phyloP scores from a whole-genome alignment of 768 basidiomycete genomes.

The Dentipellis sp. region DNA sequence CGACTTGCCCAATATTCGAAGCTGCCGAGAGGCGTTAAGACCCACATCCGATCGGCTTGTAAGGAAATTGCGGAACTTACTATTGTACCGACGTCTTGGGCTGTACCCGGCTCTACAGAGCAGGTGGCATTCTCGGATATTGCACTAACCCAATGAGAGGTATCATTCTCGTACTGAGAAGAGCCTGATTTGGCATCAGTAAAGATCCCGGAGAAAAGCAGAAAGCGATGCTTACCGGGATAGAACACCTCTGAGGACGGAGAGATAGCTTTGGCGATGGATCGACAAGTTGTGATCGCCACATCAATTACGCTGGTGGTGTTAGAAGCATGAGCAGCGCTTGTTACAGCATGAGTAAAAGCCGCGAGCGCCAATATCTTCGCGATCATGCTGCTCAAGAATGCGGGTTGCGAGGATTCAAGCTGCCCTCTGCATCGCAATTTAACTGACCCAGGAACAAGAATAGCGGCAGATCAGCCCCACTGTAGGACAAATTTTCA shows the following conservation, averaged over 20 bases:
- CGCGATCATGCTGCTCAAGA: too few species aligned
- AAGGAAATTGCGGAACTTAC: not conserved
- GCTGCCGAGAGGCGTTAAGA: not conserved
- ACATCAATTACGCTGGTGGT: too few species aligned
- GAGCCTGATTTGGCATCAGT: not conserved
- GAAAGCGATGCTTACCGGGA: not conserved
- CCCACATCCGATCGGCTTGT: too few species aligned
- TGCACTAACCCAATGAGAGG: not conserved
- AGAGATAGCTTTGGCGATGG: not conserved
- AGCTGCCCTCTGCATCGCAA: too few species aligned
- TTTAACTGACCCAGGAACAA: too few species aligned
- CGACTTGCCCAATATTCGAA: not conserved
- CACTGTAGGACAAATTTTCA: too few species aligned
- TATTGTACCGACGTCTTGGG: not conserved
- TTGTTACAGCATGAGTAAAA: too few species aligned
- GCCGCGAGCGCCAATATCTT: too few species aligned
- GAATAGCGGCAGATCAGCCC: too few species aligned
- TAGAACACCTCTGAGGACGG: not conserved
- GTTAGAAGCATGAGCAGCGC: too few species aligned
- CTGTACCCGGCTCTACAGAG: conserved; percentile 1
- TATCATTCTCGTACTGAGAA: not conserved
- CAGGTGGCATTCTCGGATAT: not conserved
- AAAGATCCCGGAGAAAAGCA: not conserved
- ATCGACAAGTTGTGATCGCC: not conserved
- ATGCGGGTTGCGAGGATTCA: too few species aligned